Base-by-base conservation (phyloP, 2,329 filamentous ascomycete genomes). In the Rhinocladiella mackenziei region DNA sequence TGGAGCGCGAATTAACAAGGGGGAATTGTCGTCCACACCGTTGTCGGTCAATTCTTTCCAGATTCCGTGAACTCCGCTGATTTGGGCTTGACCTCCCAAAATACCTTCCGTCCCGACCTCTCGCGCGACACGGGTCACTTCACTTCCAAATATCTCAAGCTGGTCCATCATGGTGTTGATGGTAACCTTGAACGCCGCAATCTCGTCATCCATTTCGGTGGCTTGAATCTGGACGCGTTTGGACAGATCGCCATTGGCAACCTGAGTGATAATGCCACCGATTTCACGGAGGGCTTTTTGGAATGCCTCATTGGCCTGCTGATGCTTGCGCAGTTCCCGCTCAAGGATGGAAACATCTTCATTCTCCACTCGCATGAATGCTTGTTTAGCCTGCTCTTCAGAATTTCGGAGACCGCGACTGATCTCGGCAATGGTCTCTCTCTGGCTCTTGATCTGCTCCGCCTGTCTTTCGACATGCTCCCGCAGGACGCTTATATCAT, bases 161-260 rank as follows among this genome's bases (percentile, higher is more conserved):
- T 96, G 91, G 63, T 97, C 91, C 80, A 97, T 94, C 91, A 97
- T 97, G 56, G 86, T 94, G 65, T 97, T 97, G 71, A 97, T 97
- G 51, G 91, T 96, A 59, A 88, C 83, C 71, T 97, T 97, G 74
- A 97, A 97, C 7, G 88, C 89, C 19, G 89, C 92, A 61, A 97
- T 97, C 74, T 97, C 91, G 19, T 89, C 89, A 74, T 97, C 91
- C 84, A 96, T 92, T 71, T 97, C 91, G 56, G 94, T 84, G 3
- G 86, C 86, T 63, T 96, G 92, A 65, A 97, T 94, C 60, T 91
- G 81, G 53, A 96, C 91, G 70, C 95, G 94, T 75, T 95, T 96
- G 65, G 89, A 95, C 50, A 97, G 75, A 63, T 97, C 91, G 67
- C 91, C 91, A 59, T 88, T 87, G 45, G 91, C 92, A 56, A 97